These are phyloP conservation scores for Cytospora paraplurivora DNA, from an alignment of 2,329 filamentous ascomycete genomes.

Conservation along the genomic window DNA sequence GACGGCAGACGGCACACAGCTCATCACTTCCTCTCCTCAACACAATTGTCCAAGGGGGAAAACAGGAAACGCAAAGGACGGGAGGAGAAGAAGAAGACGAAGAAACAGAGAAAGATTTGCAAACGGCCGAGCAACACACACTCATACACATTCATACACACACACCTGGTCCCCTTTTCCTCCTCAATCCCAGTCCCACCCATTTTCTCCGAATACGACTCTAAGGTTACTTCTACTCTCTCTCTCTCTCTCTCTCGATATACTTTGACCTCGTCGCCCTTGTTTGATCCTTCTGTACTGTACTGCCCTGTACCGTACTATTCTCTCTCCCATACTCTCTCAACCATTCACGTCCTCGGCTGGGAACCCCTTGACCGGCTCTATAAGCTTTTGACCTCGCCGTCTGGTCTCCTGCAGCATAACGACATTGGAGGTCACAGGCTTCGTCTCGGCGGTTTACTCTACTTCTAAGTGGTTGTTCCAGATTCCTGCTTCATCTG, in stretches of 20 bases:
- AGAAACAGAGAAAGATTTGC: too few species aligned
- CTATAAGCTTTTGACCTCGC: constrained; percentile 11
- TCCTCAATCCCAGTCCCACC: constrained; percentile 9
- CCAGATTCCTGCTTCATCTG: constrained; percentile 27
- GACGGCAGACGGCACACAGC: too few species aligned
- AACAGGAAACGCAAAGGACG: neutral
- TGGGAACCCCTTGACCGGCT: constrained; percentile 1
- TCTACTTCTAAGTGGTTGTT: constrained; percentile 11
- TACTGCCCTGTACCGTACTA: too few species aligned
- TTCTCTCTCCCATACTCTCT: too few species aligned
- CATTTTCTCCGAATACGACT: neutral
- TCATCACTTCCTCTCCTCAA: constrained; percentile 21
- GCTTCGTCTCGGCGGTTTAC: neutral
- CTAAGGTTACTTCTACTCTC: neutral
- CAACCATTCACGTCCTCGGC: constrained; percentile 7
- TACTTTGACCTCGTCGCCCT: neutral
- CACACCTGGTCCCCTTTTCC: constrained; percentile 7
- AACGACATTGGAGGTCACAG: constrained; percentile 19
- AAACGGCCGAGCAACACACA: too few species aligned
- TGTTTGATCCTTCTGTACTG: neutral
- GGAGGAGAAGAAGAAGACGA: constrained; percentile 1
- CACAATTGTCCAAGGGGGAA: neutral
- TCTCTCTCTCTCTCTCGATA: too few species aligned
- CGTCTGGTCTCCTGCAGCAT: constrained; percentile 16
- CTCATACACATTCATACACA: too few species aligned